Evolutionary conservation across 768 basidiomycete genomes (phyloP), one percentile per base, ranked within the genome.

Genomic region (Ramaria sp.): DNA sequence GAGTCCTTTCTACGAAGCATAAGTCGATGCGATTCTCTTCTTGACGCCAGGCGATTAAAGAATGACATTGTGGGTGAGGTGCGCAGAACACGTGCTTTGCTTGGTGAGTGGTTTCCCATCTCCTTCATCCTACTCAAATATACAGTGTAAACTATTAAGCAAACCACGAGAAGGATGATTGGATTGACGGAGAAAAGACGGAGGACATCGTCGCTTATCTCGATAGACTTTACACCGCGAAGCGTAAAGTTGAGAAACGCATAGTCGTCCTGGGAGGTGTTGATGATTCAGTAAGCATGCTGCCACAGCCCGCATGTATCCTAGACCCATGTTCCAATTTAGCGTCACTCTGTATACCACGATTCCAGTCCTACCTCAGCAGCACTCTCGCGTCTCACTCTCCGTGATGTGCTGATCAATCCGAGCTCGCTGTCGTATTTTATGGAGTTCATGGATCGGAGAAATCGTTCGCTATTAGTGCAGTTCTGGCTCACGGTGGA

Each of bases 401-500:
- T 95, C 4, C 80, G 88, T 39, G 87, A 91, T 53, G 78, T 98
- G 51, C 80, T 99, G 3, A 74, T 84, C 22, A 93, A 91, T 62
- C 94, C 95, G 0, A 86, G 83, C 38, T 91, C 92, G 0, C 78
- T 98, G 2, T 91, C 90, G 1, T 95, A 96, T 67, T 90, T 95
- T 72, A 93, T 97, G 85, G 96, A 99, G 72, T 96, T 91, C 64
- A 94, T 97, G 91, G 96, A 98, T 63, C 81, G 96, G 13, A 81
- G 88, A 7, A 78, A 83, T 59, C 82, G 87, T 31, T 88, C 93
- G 12, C 65, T 90, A 12, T 81, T 91, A 10, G 91, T 96, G 3
- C 95, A 98, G 61, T 99, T 97, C 70, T 98, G 95, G 95, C 75
- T 98, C 1, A 91, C 92, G 0, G 90, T 97, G 2, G 93, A 99